Percentiles rank a stretch among this genome's conserved stretches.
These are phyloP conservation scores for Dothidotthia symphoricarpi DNA, from an alignment of 2,329 filamentous ascomycete genomes.

Conservation along the genomic window DNA sequence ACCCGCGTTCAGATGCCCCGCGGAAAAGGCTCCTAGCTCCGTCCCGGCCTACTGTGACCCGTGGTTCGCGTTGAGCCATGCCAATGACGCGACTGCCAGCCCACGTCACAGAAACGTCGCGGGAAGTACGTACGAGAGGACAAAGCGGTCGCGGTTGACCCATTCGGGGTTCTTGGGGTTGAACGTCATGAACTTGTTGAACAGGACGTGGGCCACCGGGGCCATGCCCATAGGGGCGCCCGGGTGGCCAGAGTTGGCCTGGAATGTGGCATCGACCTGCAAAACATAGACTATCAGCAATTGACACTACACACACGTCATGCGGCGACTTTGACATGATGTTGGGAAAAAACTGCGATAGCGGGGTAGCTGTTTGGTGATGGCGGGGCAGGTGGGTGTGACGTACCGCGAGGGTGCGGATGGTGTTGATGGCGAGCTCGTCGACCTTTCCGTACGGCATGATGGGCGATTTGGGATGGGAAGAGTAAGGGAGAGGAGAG, in stretches of 20 bases:
- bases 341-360: constrained; percentile 20
- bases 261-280: constrained; percentile 94
- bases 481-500: constrained; percentile 15
- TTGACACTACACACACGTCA: constrained; percentile 17
- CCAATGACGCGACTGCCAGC: neutral
- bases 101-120: too few species aligned
- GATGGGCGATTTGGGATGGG: constrained; percentile 41
- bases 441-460: constrained; percentile 92
- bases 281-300: constrained; percentile 30
- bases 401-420: constrained; percentile 92
- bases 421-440: constrained; percentile 94
- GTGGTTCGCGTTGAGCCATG: constrained; percentile 3
- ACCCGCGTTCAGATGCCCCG: too few species aligned
- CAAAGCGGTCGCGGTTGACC: constrained; percentile 97
- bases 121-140: constrained; percentile 80
- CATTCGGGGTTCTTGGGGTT: constrained; percentile 99
- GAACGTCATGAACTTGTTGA: constrained; percentile 99
- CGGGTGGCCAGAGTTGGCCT: constrained; percentile 96
- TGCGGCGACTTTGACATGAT: constrained; percentile 5
- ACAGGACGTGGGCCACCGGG: constrained; percentile 92
- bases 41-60: constrained; percentile 2
- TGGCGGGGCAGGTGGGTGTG: constrained; percentile 2
- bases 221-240: constrained; percentile 98
- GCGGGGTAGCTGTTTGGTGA: constrained; percentile 31
- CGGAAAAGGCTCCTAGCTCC: constrained; percentile 19